These are phyloP conservation scores for Phaeosphaeria sp. DNA, from an alignment of 2,329 filamentous ascomycete genomes.

Conservation along the genomic window DNA sequence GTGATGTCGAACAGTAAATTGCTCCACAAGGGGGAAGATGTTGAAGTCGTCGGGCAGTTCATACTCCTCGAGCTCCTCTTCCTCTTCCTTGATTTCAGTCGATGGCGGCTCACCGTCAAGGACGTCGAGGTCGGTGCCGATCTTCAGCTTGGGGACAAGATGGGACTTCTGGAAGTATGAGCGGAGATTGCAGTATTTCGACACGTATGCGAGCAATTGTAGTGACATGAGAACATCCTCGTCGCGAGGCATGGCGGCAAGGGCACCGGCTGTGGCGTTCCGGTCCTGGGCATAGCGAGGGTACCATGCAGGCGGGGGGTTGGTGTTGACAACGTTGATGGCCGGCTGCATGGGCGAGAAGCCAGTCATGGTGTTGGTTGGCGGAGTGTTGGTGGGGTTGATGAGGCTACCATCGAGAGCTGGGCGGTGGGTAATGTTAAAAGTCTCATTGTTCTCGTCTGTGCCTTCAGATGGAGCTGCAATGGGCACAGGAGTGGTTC, in stretches of 20 bases:
- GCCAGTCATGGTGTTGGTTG: conserved; percentile 68
- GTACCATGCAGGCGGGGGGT: conserved; percentile 79
- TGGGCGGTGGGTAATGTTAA: conserved; percentile 90
- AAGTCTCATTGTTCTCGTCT: conserved; percentile 75
- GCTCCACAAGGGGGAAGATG: conserved; percentile 97
- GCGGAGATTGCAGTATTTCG: conserved; percentile 96
- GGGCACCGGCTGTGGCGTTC: conserved; percentile 69
- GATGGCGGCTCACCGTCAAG: conserved; percentile 71
- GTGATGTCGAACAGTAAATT: conserved; percentile 95
- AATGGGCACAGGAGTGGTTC: conserved; percentile 74
- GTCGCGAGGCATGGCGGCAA: conserved; percentile 92
- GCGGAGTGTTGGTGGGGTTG: conserved; percentile 67
- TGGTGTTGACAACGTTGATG: conserved; percentile 70
- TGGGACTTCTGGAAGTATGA: conserved; percentile 96
- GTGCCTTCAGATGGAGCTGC: conserved; percentile 83
- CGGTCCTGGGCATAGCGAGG: conserved; percentile 82
- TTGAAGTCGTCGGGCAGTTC: conserved; percentile 93
- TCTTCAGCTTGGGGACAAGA: conserved; percentile 88
- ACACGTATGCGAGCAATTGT: conserved; percentile 95
- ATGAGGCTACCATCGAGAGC: conserved; percentile 85
- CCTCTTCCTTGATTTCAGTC: conserved; percentile 56
- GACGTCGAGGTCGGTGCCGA: conserved; percentile 81
- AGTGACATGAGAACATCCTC: conserved; percentile 98
- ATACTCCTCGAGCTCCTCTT: conserved; percentile 84
- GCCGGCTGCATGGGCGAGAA: conserved; percentile 76